These are phyloP conservation scores for Russula abietina DNA, from an alignment of 768 basidiomycete species.

Conservation along the genomic window DNA sequence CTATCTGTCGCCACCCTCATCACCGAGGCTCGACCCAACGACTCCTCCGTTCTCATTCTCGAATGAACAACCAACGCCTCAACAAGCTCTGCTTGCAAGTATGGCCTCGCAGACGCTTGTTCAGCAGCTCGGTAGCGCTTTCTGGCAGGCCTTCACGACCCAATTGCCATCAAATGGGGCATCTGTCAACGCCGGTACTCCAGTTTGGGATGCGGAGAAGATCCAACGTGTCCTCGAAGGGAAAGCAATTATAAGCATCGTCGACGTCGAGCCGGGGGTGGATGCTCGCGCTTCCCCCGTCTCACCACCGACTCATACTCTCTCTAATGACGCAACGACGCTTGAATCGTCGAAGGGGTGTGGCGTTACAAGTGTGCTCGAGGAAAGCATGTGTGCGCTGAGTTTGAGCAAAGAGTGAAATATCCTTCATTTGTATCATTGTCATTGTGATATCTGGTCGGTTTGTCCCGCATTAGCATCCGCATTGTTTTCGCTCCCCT, in stretches of 20 bases:
- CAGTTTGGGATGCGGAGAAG: conserved; percentile 61
- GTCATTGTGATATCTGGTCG: conserved; percentile 2
- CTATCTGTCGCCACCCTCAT: conserved; percentile 42
- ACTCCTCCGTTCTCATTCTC: conserved; percentile 30
- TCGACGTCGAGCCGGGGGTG: conserved; percentile 55
- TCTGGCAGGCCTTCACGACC: conserved; percentile 90
- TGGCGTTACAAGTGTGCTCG: conserved; percentile 33
- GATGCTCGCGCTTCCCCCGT: not conserved
- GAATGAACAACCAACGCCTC: conserved; percentile 30
- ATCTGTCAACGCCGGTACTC: conserved; percentile 23
- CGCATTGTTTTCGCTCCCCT: not conserved
- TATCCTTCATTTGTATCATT: not conserved
- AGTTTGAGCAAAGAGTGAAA: conserved; percentile 45
- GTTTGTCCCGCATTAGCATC: conserved; percentile 16
- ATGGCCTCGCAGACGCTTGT: conserved; percentile 74
- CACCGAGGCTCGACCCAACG: conserved; percentile 33
- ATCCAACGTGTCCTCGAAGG: conserved; percentile 77
- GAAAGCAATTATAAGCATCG: conserved; percentile 68
- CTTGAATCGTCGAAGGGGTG: conserved; percentile 11
- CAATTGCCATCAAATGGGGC: conserved; percentile 24
- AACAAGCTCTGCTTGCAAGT: conserved; percentile 55
- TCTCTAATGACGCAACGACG: not conserved
- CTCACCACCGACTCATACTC: not conserved
- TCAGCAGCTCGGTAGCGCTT: conserved; percentile 64
- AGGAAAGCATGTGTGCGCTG: conserved; percentile 63